Evolutionary conservation across 148 eudicot species (phyloP), one percentile per base, ranked within the genome.

Genomic region (Camellia lanceoleosa): DNA sequence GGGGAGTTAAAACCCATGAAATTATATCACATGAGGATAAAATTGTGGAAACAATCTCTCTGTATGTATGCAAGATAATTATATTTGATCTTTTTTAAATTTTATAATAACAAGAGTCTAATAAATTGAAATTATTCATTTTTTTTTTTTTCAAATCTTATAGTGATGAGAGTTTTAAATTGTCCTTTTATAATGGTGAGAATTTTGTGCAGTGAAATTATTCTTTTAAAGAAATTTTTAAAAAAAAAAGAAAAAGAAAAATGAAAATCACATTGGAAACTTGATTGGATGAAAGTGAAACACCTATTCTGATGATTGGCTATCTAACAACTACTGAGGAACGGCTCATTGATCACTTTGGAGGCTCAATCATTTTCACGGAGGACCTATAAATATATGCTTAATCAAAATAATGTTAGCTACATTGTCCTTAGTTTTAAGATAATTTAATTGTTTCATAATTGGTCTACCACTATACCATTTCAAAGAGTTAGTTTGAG

Each of bases 341-440:
- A 18, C 19, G 5, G 30, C 9, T n/a, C 51, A 19, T 19, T 70
- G 14, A 70, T 47, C 56, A n/a, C 30, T 47, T 19, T 10, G 5
- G 3, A 47, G 38, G 56, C 38, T 10, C 56, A 70, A 47, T 70
- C 58, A 70, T 70, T 70, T 70, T 70, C 56, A 70, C 56, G 56
- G 15, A 70, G 56, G 55, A 49, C 56, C 74, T 8, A 16, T 19
- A 46, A 5, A 14, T 58, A 10, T 2, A 38, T 69, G 38, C 38
- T 30, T 30, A 1, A 30, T 30, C 38, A 69, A 69, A 44, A 69
- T 68, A 68, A 8, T 14, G 44, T 68, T 44, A 9, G 47, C 52
- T 68, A 68, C 1, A 44, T 7, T 68, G 46, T 44, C 49, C 41
- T 3, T 46, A 18, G 73, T 46, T 7, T 42, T 18, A 1, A 58